Conservation (phyloP, 805 yeast genomes). For the Kazachstania bromeliacearum region DNA sequence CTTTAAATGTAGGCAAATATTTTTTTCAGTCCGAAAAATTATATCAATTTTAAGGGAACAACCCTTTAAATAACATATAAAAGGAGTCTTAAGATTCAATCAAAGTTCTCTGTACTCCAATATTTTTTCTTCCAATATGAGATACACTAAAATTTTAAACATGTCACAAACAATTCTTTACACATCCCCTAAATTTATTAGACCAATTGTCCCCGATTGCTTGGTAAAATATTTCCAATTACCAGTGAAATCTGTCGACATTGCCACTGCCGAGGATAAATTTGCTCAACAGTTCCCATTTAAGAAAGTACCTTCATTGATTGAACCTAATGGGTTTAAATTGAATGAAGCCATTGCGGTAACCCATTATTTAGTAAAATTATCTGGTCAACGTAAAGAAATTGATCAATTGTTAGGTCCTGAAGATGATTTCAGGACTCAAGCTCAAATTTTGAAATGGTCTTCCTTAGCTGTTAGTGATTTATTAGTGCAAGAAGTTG, state of each 20-base stretch:
- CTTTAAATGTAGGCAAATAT: no score
- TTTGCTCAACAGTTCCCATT: constrained; percentile 50
- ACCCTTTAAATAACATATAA: no score
- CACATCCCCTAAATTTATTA: constrained; percentile 36
- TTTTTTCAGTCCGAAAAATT: no score
- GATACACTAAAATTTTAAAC: no score
- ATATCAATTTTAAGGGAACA: no score
- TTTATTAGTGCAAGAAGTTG: constrained; percentile 38
- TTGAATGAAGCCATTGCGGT: constrained; percentile 60
- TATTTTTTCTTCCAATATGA: no score
- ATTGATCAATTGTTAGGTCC: constrained; percentile 45
- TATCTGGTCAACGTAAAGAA: constrained; percentile 28
- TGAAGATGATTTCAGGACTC: no score
- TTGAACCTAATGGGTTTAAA: constrained; percentile 65
- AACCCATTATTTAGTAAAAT: constrained; percentile 37
- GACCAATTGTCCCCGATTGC: constrained; percentile 31
- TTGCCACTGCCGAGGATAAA: constrained; percentile 13
- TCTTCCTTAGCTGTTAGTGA: constrained; percentile 66
- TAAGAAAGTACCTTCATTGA: constrained; percentile 53
- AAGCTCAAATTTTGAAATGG: constrained; percentile 55
- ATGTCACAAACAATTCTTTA: constrained; percentile 41
- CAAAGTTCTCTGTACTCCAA: no score
- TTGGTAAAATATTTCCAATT: constrained; percentile 50
- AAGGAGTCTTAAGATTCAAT: no score
- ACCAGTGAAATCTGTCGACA: constrained; percentile 44